Evolutionary conservation across 1,284 basidiomycete genomes (phyloP), one percentile per base, ranked within the genome.

Genomic region (Melanopsichium pennsylvanicum): DNA sequence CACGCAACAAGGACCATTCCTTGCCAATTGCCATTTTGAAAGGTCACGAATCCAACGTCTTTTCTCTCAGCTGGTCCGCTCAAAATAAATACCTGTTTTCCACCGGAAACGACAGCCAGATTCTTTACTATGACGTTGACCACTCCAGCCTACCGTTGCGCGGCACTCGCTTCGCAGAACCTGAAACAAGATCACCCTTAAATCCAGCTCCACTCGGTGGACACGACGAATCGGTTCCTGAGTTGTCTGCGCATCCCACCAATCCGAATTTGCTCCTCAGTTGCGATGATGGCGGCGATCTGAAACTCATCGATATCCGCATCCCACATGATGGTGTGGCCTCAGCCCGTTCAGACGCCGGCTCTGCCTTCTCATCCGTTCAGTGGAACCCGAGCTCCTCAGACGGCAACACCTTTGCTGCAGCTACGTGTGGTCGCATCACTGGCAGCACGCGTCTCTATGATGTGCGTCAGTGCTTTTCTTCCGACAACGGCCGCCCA

Each of bases 341-440:
- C 16, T 37, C 49, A 5, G 43, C 49, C 21, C 45, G 52, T 8
- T 51, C 49, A 23, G 48, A 52, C 22, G 45, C 43, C 10, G 39
- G 46, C 10, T 44, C 51, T 9, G 49, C 38, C 37, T 63, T 63
- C 18, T 51, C 58, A 8, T 62, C 64, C n/a, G 54, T 61, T 8
- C 55, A 62, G 19, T 68, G 54, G 54, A 61, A 61, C 18, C 64
- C 64, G 10, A 68, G 44, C 37, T 19, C 29, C 2, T 54, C 58
- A 6, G 64, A 68, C 23, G 64, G 64, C 27, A 68, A 68, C 27
- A 68, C 64, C 6, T 68, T 68, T 36, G 64, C 58, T 18, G 64
- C 59, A 23, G 54, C 57, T 11, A 68, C 64, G 18, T 48, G 40
- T 23, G 48, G 45, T 13, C 40, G 46, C 29, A 50, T 61, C 47